Evolutionary conservation across 139 green algal genomes (phyloP), one percentile per base, ranked within the genome.

Genomic region (Chlamydomonas sp.): DNA sequence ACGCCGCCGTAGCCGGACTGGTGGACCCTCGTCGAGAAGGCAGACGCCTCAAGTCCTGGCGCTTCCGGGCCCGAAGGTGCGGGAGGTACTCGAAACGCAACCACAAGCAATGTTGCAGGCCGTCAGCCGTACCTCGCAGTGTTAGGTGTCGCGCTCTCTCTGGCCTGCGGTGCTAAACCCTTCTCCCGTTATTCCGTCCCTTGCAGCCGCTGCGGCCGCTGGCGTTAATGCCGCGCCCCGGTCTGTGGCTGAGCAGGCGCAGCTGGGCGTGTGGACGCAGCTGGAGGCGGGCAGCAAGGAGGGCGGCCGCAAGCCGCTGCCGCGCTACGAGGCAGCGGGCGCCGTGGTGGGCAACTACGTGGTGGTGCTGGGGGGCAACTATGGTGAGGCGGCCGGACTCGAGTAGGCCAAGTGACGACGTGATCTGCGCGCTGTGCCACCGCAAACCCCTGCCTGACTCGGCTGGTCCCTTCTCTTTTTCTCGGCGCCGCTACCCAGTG

Each of bases 361-460:
- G 76, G 98, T 94, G 77, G 17, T 99, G 1, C 82, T 99, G 3
- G 97, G 96, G 1, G 97, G 97, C 18, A 98, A 98, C 90, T 97
- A 94, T 78, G 92, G 95, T 97, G 81, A 57, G 92, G 79, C 5
- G 7, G 3, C 12, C 14, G 3, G 58, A 2, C 1, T 58, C 58
- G 58, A 67, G 14, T 12, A 12, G 67, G 14, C 67, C 67, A n/a
- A n/a, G 20, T 14, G 18, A 5, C 20, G 20, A 15, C 16, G 2
- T 7, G 31, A 49, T 49, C 31, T 49, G 31, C 31, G 31, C 31
- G 31, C 31, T 49, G 31, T 49, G 31, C 31, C 31, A 0, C 31
- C 0, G 31, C 31, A 49, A 49, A 49, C 31, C 31, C 31, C 31
- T 49, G 31, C 31, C 31, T 49, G 31, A 49, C 31, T 49, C 31